phyloP scores from a whole-genome alignment of 2,329 filamentous ascomycete species.

The Fusarium xyrophilum region DNA sequence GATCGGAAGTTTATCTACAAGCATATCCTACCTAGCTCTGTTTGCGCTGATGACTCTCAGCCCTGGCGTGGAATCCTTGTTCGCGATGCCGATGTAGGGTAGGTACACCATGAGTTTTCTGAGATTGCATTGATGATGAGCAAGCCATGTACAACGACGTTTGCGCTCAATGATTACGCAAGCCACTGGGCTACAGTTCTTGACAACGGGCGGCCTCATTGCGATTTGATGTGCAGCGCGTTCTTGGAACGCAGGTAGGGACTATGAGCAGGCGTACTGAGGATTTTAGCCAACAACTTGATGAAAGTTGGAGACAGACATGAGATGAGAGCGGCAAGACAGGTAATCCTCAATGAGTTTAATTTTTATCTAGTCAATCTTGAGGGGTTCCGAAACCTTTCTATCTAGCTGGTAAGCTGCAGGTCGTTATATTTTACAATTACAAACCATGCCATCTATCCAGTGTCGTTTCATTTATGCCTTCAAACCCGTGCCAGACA shows the following conservation, averaged over 20 bases:
- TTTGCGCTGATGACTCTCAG: neutral
- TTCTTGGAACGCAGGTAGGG: accelerated
- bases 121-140: neutral
- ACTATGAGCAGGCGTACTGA: no score
- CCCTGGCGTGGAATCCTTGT: neutral
- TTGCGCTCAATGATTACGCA: neutral
- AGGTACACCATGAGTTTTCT: neutral
- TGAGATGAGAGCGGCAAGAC: accelerated
- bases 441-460: conserved; percentile 12
- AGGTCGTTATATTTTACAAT: conserved; percentile 29
- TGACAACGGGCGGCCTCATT: neutral
- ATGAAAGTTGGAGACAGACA: neutral
- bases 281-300: neutral
- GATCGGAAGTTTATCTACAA: conserved; percentile 6
- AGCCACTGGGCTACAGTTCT: neutral
- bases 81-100: neutral
- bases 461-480: neutral
- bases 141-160: neutral
- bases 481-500: conserved; percentile 63
- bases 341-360: no score
- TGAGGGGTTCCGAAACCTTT: neutral
- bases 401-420: conserved; percentile 22
- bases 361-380: neutral
- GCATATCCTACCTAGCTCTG: neutral
- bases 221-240: accelerated